Conservation (phyloP, 495 filamentous ascomycete genomes). For the Xylona heveae region DNA sequence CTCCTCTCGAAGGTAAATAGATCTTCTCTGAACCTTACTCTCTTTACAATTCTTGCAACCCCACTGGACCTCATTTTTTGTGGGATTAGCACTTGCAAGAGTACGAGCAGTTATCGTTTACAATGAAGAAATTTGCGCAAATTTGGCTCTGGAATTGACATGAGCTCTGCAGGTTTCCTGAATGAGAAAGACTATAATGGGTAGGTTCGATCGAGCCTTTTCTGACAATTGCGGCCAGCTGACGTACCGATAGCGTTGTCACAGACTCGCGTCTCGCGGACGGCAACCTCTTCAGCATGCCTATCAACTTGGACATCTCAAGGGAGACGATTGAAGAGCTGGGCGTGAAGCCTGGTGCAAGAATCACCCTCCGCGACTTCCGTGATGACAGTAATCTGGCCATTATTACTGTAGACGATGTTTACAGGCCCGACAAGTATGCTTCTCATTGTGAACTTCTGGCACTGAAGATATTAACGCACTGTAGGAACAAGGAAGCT, state of each 20-base stretch:
- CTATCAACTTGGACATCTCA: conserved; percentile 77
- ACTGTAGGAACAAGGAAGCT: conserved; percentile 56
- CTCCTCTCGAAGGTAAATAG: conserved; percentile 75
- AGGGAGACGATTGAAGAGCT: conserved; percentile 48
- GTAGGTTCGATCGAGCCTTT: conserved; percentile 22
- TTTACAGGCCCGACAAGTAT: conserved; percentile 94
- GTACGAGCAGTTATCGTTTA: not conserved
- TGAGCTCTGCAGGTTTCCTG: conserved; percentile 55
- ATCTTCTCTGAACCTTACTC: conserved; percentile 3
- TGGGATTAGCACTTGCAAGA: not conserved
- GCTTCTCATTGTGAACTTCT: conserved; percentile 10
- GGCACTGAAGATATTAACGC: conserved; percentile 10
- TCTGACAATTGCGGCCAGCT: conserved; percentile 6
- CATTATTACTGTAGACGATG: conserved; percentile 86
- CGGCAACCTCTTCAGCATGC: conserved; percentile 90
- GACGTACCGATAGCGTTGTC: conserved; percentile 43
- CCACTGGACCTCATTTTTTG: not conserved
- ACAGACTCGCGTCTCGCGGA: conserved; percentile 64
- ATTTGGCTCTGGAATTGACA: conserved; percentile 9
- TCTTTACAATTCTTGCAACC: not conserved
- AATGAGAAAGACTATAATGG: conserved; percentile 88
- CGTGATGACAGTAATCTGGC: conserved; percentile 90
- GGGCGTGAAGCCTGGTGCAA: conserved; percentile 53
- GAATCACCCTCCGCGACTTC: conserved; percentile 81
- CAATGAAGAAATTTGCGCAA: not conserved